phyloP scores from a whole-genome alignment of 352 stramenopile genomes.

The Phytophthora fragariae region DNA sequence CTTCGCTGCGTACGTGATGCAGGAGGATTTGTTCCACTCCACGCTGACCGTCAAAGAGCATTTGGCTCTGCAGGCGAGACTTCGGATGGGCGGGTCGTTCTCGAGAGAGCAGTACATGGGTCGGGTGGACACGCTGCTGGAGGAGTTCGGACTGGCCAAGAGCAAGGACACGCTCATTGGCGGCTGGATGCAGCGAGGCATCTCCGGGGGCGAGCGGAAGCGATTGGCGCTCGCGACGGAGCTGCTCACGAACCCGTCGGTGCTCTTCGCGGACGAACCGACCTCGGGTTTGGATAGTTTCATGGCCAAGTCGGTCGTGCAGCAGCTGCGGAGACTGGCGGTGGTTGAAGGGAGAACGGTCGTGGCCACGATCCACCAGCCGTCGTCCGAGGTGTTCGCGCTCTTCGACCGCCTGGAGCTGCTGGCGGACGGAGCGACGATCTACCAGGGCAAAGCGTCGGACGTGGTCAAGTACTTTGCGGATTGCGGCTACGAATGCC shows the following conservation, averaged over 20 bases:
- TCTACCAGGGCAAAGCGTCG: slow-evolving; percentile 50
- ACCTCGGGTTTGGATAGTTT: slow-evolving; percentile 66
- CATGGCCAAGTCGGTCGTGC: slow-evolving; percentile 63
- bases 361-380: slow-evolving; percentile 87
- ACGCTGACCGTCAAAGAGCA: slow-evolving; percentile 91
- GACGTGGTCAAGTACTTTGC: slow-evolving; percentile 54
- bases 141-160: slow-evolving; percentile 57
- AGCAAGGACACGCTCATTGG: slow-evolving; percentile 66
- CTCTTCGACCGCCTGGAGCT: slow-evolving; percentile 56
- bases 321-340: slow-evolving; percentile 65
- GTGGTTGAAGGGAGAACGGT: slow-evolving; percentile 80
- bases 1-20: slow-evolving; percentile 75
- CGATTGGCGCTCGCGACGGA: slow-evolving; percentile 81
- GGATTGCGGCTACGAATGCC: slow-evolving; percentile 42
- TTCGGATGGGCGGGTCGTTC: slow-evolving; percentile 63
- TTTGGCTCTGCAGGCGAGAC: slow-evolving; percentile 78
- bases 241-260: slow-evolving; percentile 70
- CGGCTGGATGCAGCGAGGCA: slow-evolving; percentile 54
- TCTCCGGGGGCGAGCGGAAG: slow-evolving; percentile 86
- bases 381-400: slow-evolving; percentile 63
- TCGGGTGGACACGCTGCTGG: slow-evolving; percentile 52
- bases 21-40: slow-evolving; percentile 90
- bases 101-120: slow-evolving; percentile 40
- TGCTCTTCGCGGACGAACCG: slow-evolving; percentile 87
- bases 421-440: slow-evolving; percentile 48